Evolutionary conservation across 2,329 filamentous ascomycete species (phyloP).

Genomic region (Ustilaginoidea virens): DNA sequence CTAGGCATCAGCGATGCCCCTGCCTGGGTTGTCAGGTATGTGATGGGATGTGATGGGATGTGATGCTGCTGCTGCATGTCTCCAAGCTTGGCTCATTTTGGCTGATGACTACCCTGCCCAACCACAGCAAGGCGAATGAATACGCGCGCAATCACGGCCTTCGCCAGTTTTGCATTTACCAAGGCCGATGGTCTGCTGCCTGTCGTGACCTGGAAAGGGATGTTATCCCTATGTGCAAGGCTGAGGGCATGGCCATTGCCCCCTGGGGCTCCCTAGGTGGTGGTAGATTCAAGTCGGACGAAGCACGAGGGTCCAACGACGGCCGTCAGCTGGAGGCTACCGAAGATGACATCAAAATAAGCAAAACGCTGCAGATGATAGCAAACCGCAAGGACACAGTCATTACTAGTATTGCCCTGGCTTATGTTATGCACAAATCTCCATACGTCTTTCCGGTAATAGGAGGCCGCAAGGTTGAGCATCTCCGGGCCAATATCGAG

Average conservation of each 20-base stretch:
- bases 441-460: slow-evolving; percentile 61
- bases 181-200: slow-evolving; percentile 25
- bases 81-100: neutral
- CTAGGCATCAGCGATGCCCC: slow-evolving; percentile 54
- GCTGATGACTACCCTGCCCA: neutral
- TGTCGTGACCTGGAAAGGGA: slow-evolving; percentile 25
- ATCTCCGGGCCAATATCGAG: slow-evolving; percentile 55
- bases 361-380: slow-evolving; percentile 32
- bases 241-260: slow-evolving; percentile 33
- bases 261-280: slow-evolving; percentile 43
- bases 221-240: slow-evolving; percentile 27
- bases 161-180: slow-evolving; percentile 45
- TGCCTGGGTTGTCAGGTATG: slow-evolving; percentile 46
- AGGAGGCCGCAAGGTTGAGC: slow-evolving; percentile 52
- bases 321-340: slow-evolving; percentile 25
- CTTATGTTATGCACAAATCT: slow-evolving; percentile 59
- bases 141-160: slow-evolving; percentile 58
- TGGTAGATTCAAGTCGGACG: slow-evolving; percentile 28
- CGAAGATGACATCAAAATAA: slow-evolving; percentile 36
- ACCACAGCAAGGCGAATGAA: slow-evolving; percentile 42
- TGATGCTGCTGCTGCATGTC: neutral
- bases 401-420: slow-evolving; percentile 42
- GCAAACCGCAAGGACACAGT: slow-evolving; percentile 25
- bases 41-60: neutral
- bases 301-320: slow-evolving; percentile 17